Percentiles rank a stretch among this genome's conserved stretches.
Conservation (phyloP, 306 rosid genomes). For the Clitoria ternatea region DNA sequence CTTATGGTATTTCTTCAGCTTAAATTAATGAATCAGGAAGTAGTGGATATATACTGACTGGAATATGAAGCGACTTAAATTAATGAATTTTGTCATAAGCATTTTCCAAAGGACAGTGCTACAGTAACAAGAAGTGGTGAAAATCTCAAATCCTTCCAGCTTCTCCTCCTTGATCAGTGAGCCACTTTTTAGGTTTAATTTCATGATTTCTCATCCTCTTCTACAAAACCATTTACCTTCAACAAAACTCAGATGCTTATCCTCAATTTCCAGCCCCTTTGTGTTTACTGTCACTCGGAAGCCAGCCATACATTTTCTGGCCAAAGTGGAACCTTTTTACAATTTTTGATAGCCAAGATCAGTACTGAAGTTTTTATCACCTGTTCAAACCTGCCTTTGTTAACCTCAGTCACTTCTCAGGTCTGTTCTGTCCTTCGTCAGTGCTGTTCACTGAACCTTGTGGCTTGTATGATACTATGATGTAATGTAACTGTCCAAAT, state of each 20-base stretch:
- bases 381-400: background rate
- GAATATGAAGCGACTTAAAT: no score
- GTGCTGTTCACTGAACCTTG: background rate
- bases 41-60: background rate
- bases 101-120: no score
- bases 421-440: background rate
- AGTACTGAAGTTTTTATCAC: background rate
- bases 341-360: background rate
- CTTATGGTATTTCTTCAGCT: background rate
- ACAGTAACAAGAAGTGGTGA: background rate
- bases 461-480: no score
- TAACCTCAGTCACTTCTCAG: background rate
- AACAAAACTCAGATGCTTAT: background rate
- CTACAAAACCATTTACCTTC: background rate
- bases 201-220: background rate
- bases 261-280: background rate
- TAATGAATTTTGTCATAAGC: no score
- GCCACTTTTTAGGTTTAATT: background rate
- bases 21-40: background rate
- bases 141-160: background rate
- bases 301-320: background rate
- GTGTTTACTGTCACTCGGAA: background rate
- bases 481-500: background rate
- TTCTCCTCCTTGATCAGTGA: background rate
- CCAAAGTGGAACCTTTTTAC: no score